Percentiles rank a stretch among this genome's conserved stretches.
These are phyloP conservation scores for Pseudevernia furfuracea DNA, from an alignment of 495 filamentous ascomycete species.

Conservation along the genomic window DNA sequence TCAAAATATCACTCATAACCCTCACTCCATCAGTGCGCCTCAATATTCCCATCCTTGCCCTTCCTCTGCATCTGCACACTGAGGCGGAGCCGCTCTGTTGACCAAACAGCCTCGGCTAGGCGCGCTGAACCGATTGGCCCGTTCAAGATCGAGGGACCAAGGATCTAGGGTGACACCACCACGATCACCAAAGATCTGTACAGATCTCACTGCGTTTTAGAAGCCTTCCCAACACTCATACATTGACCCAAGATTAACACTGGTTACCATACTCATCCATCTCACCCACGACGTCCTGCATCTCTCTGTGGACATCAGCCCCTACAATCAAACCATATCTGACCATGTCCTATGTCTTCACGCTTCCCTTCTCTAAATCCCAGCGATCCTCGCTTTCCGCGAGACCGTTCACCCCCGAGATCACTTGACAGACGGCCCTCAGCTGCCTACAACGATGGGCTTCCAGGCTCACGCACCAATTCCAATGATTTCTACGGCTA, in stretches of 20 bases:
- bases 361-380: conserved; percentile 29
- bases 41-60: neutral
- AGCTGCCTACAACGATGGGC: conserved; percentile 41
- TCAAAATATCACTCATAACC: neutral
- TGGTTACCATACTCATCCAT: neutral
- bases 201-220: neutral
- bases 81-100: neutral
- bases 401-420: conserved; percentile 51
- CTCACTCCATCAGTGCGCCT: neutral
- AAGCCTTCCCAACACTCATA: neutral
- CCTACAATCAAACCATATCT: neutral
- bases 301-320: neutral
- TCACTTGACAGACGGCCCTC: conserved; percentile 44
- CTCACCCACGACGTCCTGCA: neutral
- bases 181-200: neutral
- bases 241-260: neutral
- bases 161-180: neutral
- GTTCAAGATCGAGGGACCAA: neutral
- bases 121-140: conserved; percentile 10
- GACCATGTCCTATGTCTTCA: conserved; percentile 28
- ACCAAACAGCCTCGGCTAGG: conserved; percentile 5
- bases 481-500: conserved; percentile 42
- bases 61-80: neutral
- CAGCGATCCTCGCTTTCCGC: conserved; percentile 39
- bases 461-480: conserved; percentile 43